These are phyloP conservation scores for Stephanodiscus triporus DNA, from an alignment of 108 stramenopile genomes.

Conservation along the genomic window DNA sequence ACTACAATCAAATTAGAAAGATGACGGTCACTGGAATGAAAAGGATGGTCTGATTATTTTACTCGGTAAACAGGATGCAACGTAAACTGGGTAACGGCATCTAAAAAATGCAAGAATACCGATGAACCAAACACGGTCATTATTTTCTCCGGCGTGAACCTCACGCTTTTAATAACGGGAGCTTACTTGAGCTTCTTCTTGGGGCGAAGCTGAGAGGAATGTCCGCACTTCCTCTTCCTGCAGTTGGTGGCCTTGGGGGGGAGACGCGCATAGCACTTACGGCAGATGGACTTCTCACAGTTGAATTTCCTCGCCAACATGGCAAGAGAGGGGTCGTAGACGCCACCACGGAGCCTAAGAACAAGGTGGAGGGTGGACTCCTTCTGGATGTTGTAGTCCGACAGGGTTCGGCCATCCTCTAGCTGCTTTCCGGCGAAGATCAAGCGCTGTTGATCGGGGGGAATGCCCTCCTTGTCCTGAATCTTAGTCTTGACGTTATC, in stretches of 20 bases:
- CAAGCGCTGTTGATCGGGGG: slow-evolving; percentile 97
- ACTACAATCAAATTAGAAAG: too few species aligned
- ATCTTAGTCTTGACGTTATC: slow-evolving; percentile 99
- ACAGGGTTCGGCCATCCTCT: slow-evolving; percentile 98
- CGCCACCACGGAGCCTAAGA: slow-evolving; percentile 93
- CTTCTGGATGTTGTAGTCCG: slow-evolving; percentile 99
- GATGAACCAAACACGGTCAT: too few species aligned
- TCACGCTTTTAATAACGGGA: background rate
- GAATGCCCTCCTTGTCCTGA: slow-evolving; percentile 99
- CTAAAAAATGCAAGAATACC: background rate
- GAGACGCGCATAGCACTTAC: slow-evolving; percentile 99
- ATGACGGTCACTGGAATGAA: too few species aligned
- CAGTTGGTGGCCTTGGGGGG: slow-evolving; percentile 99
- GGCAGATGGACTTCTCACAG: slow-evolving; percentile 98
- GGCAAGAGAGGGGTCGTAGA: slow-evolving; percentile 98
- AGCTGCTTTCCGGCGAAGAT: slow-evolving; percentile 99
- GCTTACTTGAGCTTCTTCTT: slow-evolving; percentile 99
- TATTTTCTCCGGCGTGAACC: background rate
- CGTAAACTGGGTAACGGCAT: background rate
- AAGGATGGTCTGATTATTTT: too few species aligned
- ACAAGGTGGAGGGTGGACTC: slow-evolving; percentile 96
- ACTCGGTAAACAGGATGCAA: too few species aligned
- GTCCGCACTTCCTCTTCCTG: slow-evolving; percentile 99
- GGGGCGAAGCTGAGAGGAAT: slow-evolving; percentile 98
- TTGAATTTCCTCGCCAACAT: slow-evolving; percentile 98